Percentiles rank a stretch among this genome's conserved stretches.
phyloP scores from a whole-genome alignment of 208 protist species.

The Phytomonas sp. region DNA sequence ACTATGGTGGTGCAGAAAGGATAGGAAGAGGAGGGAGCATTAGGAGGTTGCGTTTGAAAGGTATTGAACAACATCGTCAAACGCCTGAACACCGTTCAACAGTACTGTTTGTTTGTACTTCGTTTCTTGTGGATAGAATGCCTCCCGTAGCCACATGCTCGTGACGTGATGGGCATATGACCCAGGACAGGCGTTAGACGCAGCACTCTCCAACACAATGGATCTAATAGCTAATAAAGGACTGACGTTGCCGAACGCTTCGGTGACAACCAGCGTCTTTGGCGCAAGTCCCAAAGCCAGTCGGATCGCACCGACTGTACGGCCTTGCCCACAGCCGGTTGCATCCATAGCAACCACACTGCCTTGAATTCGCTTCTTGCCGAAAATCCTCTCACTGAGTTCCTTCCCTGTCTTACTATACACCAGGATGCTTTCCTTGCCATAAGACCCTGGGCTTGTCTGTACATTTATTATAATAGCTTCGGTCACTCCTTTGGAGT shows the following conservation, averaged over 20 bases:
- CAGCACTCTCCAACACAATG: constrained; percentile 62
- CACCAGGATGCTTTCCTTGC: constrained; percentile 70
- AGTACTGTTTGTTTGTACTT: constrained; percentile 50
- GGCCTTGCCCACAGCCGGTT: constrained; percentile 31
- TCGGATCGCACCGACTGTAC: constrained; percentile 32
- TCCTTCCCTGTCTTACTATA: constrained; percentile 17
- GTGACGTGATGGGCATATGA: constrained; percentile 68
- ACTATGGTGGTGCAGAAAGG: not conserved
- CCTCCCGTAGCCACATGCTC: constrained; percentile 67
- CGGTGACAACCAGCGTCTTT: constrained; percentile 36
- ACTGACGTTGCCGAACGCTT: constrained; percentile 77
- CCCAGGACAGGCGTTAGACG: constrained; percentile 39
- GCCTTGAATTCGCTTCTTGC: constrained; percentile 24
- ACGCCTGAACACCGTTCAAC: constrained; percentile 28
- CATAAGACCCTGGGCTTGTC: constrained; percentile 47
- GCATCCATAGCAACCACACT: constrained; percentile 21
- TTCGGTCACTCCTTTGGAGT: constrained; percentile 27
- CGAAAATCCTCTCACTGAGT: constrained; percentile 27
- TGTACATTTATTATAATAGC: constrained; percentile 68
- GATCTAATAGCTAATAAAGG: constrained; percentile 43
- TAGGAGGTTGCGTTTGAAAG: constrained; percentile 5
- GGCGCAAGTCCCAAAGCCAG: constrained; percentile 31
- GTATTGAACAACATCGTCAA: constrained; percentile 20
- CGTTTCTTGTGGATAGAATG: constrained; percentile 68
- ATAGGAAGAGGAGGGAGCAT: not conserved